Conservation (phyloP, 352 stramenopile species). For the Phytophthora ohioensis region DNA sequence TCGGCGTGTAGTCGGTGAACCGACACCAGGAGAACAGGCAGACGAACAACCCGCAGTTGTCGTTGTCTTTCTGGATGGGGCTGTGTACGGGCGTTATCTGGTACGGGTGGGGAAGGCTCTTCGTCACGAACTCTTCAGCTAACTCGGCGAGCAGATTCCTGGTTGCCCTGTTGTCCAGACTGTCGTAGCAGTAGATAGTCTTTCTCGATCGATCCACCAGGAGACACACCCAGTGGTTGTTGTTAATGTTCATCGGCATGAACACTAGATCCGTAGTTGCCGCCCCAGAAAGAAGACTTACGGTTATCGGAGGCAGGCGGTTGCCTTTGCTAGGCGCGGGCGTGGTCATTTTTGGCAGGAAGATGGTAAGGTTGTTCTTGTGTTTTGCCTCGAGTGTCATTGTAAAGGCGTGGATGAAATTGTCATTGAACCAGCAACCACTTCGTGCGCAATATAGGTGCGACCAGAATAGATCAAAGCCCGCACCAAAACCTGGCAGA, state of each 20-base stretch:
- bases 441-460: neutral
- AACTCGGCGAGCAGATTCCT: constrained; percentile 4
- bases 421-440: constrained; percentile 3
- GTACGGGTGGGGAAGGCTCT: neutral
- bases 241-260: constrained; percentile 10
- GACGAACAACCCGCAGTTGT: constrained; percentile 14
- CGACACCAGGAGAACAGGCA: constrained; percentile 4
- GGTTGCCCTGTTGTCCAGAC: constrained; percentile 2
- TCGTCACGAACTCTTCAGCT: neutral
- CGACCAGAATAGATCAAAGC: constrained; percentile 3
- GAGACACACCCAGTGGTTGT: constrained; percentile 6
- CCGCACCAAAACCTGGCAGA: neutral
- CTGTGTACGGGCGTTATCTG: neutral
- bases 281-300: neutral
- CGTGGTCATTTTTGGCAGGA: neutral
- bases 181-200: constrained; percentile 20
- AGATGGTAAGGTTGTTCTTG: neutral
- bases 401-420: constrained; percentile 11
- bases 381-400: neutral
- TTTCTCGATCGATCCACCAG: neutral
- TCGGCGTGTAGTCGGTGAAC: constrained; percentile 2
- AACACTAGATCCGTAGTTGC: neutral
- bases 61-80: constrained; percentile 13
- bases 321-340: constrained; percentile 2
- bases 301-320: neutral